phyloP scores from a whole-genome alignment of 1,284 basidiomycete species.

The Peniophora sp. region DNA sequence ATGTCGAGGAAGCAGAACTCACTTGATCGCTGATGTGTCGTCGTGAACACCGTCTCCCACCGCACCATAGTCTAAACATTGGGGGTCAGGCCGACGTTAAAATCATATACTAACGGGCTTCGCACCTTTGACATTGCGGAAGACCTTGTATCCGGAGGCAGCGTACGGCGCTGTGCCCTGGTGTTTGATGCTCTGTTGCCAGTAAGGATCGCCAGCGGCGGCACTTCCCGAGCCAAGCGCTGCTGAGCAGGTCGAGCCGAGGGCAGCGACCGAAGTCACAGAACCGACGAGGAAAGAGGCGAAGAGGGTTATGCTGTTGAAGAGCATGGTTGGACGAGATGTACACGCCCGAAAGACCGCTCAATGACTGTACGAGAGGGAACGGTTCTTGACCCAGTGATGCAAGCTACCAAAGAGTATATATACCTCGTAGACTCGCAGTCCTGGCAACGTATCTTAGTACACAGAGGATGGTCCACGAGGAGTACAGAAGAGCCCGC shows the following conservation, averaged over 20 bases:
- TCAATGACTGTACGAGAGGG: too few species aligned
- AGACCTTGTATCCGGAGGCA: constrained; percentile 55
- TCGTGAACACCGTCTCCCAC: constrained; percentile 62
- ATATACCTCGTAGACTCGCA: too few species aligned
- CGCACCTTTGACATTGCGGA: constrained; percentile 53
- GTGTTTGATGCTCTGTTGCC: constrained; percentile 62
- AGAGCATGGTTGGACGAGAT: too few species aligned
- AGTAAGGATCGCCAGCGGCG: constrained; percentile 52
- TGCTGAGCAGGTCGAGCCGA: constrained; percentile 36
- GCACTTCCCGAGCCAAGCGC: constrained; percentile 41
- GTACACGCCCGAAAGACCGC: too few species aligned
- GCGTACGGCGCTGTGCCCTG: constrained; percentile 42
- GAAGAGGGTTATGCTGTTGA: background rate
- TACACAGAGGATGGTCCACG: too few species aligned
- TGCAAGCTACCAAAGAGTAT: too few species aligned
- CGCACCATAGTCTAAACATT: constrained; percentile 47
- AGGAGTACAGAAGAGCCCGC: too few species aligned
- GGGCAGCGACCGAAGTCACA: constrained; percentile 16
- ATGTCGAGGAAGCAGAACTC: constrained; percentile 7
- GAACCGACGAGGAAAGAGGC: background rate
- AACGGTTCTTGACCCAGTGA: too few species aligned
- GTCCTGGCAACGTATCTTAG: too few species aligned
- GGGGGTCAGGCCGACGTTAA: too few species aligned
- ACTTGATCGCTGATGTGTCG: constrained; percentile 68
- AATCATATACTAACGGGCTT: too few species aligned